Percentiles rank a stretch among this genome's conserved stretches.
These are phyloP conservation scores for Fusarium buharicum DNA, from an alignment of 2,329 filamentous ascomycete species.

Conservation along the genomic window DNA sequence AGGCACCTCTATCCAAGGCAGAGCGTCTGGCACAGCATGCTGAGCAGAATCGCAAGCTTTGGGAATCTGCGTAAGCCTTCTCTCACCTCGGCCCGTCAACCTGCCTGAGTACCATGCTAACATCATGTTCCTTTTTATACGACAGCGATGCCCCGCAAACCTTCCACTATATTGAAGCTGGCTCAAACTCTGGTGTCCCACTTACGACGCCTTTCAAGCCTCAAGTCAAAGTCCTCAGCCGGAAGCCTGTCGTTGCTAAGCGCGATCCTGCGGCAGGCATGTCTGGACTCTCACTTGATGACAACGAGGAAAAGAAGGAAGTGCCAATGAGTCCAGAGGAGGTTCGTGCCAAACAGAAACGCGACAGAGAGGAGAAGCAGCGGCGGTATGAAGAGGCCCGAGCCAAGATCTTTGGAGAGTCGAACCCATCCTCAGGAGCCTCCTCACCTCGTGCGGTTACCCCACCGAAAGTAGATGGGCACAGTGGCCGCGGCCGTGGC, in stretches of 20 bases:
- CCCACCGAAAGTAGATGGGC: conserved; percentile 60
- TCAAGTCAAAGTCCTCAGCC: conserved; percentile 83
- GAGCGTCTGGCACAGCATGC: conserved; percentile 83
- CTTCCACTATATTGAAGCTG: conserved; percentile 78
- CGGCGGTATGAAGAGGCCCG: conserved; percentile 88
- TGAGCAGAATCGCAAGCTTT: conserved; percentile 85
- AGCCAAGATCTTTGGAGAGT: conserved; percentile 84
- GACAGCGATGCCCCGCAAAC: conserved; percentile 77
- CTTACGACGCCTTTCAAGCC: conserved; percentile 76
- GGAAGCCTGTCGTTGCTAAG: conserved; percentile 76
- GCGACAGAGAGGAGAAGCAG: conserved; percentile 89
- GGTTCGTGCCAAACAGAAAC: conserved; percentile 78
- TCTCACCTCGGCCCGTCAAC: neutral
- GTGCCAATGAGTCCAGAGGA: conserved; percentile 77
- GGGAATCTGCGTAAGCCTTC: conserved; percentile 84
- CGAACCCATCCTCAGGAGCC: conserved; percentile 63
- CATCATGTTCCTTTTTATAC: neutral
- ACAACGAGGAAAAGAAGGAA: conserved; percentile 71
- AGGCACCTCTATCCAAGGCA: conserved; percentile 70
- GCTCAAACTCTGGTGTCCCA: conserved; percentile 63
- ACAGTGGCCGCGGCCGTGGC: conserved; percentile 57
- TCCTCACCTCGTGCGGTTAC: conserved; percentile 71
- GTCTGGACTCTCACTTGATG: conserved; percentile 58
- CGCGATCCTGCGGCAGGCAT: conserved; percentile 64
- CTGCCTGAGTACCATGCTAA: conserved; percentile 16